Evolutionary conservation across 2,329 filamentous ascomycete species (phyloP), one percentile per base, ranked within the genome.

Genomic region (Botrytis aclada): DNA sequence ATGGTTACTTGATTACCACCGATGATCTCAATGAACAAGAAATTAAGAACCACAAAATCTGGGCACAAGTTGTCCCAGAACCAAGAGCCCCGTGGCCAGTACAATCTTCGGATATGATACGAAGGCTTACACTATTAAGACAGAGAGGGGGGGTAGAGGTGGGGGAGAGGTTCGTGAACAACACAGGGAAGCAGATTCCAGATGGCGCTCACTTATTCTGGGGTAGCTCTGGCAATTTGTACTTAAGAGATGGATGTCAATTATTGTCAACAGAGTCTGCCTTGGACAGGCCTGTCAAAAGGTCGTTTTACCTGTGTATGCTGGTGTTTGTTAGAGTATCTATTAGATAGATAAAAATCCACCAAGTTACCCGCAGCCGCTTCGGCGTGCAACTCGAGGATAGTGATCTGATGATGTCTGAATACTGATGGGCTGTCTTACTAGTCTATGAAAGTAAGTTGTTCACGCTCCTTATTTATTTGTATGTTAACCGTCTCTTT

Each of bases 161-260:
- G 3, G 22, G 45, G 4, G 25, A 3, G 25, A 84, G 4, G 75
- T 84, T 39, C 88, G 89, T 76, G 81, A 82, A 16, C 88, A 88
- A 32, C 82, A 90, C 72, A 84, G 84, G 32, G 83, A 88, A 71
- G n/a, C 14, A 29, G 3, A 82, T 90, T 39, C 86, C 88, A 0
- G 78, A 82, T 0, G 89, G 89, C 0, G 79, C 85, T 18, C 88
- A 90, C 78, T 86, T 90, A 73, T 82, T 90, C 72, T 90, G 88
- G 88, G 84, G 86, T 43, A 83, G 88, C 4, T 83, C 86, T 37
- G 83, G 84, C 0, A 82, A 82, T 2, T 82, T 83, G n/a, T 86
- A 86, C 2, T 80, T 84, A 43, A 84, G 88, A 5, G 86, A 83
- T 72, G 89, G 87, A 14, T 88, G 86, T 77, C 90, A 88, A 88